These are phyloP conservation scores for Metschnikowia sp. DNA, from an alignment of 805 yeast genomes.

Conservation along the genomic window DNA sequence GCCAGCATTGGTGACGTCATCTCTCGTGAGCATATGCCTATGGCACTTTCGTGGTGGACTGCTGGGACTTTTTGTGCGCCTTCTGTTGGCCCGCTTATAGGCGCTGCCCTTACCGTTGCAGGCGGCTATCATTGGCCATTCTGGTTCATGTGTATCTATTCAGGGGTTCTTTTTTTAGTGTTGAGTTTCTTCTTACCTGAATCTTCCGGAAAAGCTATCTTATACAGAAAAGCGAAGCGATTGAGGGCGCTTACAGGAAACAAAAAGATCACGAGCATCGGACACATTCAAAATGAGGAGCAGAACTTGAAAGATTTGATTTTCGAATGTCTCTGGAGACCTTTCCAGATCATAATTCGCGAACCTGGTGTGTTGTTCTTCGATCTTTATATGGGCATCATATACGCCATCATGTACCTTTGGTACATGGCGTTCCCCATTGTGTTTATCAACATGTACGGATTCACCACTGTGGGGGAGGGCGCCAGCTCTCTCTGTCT, in stretches of 20 bases:
- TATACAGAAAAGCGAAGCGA: constrained; percentile 15
- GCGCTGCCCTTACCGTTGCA: constrained; percentile 42
- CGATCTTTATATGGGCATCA: constrained; percentile 14
- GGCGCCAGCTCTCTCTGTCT: constrained; percentile 12
- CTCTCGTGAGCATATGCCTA: constrained; percentile 39
- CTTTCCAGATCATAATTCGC: constrained; percentile 10
- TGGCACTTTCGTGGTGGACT: constrained; percentile 51
- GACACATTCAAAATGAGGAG: constrained; percentile 12
- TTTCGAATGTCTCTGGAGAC: constrained; percentile 14
- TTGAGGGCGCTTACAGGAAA: constrained; percentile 15
- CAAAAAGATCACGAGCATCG: constrained; percentile 12
- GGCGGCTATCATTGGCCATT: constrained; percentile 17
- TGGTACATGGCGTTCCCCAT: constrained; percentile 17
- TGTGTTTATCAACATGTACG: constrained; percentile 11
- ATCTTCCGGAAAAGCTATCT: constrained; percentile 14
- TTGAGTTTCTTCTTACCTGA: constrained; percentile 14
- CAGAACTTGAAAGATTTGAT: constrained; percentile 5
- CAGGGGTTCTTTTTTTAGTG: constrained; percentile 10
- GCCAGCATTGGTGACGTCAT: constrained; percentile 54
- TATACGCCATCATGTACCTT: constrained; percentile 14
- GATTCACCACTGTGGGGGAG: constrained; percentile 10
- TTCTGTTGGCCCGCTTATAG: constrained; percentile 55
- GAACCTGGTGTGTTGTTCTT: constrained; percentile 15
- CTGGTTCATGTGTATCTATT: constrained; percentile 13
- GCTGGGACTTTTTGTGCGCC: constrained; percentile 56